Conservation (phyloP, 768 basidiomycete genomes). For the Lyophyllum shimeji region DNA sequence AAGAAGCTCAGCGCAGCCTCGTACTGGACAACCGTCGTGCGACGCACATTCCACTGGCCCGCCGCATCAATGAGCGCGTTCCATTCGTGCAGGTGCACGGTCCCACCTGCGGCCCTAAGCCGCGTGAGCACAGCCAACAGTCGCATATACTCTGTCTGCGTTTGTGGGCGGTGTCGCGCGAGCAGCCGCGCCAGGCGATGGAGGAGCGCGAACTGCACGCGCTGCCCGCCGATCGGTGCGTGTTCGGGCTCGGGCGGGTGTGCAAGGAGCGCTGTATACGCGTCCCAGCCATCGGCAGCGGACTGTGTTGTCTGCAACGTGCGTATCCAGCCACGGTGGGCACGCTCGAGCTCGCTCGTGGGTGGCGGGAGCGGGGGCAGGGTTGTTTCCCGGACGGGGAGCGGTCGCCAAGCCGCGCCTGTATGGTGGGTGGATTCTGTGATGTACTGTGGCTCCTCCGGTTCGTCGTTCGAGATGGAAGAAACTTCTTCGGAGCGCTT, state of each 20-base stretch:
- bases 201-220: slow-evolving; percentile 46
- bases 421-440: slow-evolving; percentile 18
- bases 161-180: slow-evolving; percentile 51
- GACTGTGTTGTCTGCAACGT: slow-evolving; percentile 20
- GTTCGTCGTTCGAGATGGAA: not conserved
- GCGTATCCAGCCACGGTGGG: slow-evolving; percentile 17
- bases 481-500: not conserved
- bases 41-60: slow-evolving; percentile 61
- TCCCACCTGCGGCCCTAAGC: slow-evolving; percentile 55
- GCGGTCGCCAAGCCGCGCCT: slow-evolving; percentile 26
- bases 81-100: slow-evolving; percentile 67
- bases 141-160: slow-evolving; percentile 59
- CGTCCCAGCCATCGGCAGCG: slow-evolving; percentile 36
- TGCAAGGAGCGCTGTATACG: slow-evolving; percentile 37
- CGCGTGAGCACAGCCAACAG: slow-evolving; percentile 67
- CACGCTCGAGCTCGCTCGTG: slow-evolving; percentile 7
- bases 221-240: slow-evolving; percentile 19
- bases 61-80: slow-evolving; percentile 70
- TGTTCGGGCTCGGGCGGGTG: slow-evolving; percentile 21
- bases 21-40: slow-evolving; percentile 56
- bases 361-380: not conserved
- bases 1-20: slow-evolving; percentile 58
- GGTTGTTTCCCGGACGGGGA: slow-evolving; percentile 9
- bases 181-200: slow-evolving; percentile 64
- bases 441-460: not conserved